Conservation (phyloP, 164 flowering plant genomes). For the Liquidambar formosana region DNA sequence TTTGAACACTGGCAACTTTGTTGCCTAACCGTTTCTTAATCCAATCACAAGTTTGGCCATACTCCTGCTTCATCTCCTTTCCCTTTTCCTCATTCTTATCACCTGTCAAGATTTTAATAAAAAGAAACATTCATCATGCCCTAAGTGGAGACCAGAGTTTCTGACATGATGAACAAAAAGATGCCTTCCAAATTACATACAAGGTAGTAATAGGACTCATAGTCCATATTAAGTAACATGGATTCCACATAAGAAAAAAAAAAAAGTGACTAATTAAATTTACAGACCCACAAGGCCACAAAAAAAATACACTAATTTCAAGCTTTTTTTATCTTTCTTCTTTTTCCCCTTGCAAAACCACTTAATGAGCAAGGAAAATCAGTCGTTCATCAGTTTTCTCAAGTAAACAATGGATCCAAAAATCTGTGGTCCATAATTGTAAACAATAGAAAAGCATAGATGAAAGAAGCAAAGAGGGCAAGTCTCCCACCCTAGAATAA, state of each 20-base stretch:
- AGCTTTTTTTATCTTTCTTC: no score
- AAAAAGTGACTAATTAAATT: no score
- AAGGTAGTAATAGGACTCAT: not conserved
- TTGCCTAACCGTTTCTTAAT: conserved; percentile 85
- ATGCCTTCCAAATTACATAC: not conserved
- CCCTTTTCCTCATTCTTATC: conserved; percentile 84
- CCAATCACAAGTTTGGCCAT: conserved; percentile 87
- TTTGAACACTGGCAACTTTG: conserved; percentile 88
- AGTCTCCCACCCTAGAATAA: not conserved
- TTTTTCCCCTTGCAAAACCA: no score
- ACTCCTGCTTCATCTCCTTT: conserved; percentile 79
- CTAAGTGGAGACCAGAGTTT: not conserved
- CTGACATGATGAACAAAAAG: not conserved
- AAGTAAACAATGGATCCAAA: no score
- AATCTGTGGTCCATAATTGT: no score
- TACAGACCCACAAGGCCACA: no score
- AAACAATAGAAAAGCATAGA: no score
- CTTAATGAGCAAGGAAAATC: no score
- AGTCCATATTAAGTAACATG: not conserved
- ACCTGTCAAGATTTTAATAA: conserved; percentile 37
- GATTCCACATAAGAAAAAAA: not conserved
- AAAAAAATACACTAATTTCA: no score
- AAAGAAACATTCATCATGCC: not conserved
- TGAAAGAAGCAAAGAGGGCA: no score
- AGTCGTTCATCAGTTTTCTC: no score